A percentile compares a stretch with the other conserved stretches of the same genome.
phyloP scores from a whole-genome alignment of 2,329 filamentous ascomycete species.

The Pseudogymnoascus sp. region DNA sequence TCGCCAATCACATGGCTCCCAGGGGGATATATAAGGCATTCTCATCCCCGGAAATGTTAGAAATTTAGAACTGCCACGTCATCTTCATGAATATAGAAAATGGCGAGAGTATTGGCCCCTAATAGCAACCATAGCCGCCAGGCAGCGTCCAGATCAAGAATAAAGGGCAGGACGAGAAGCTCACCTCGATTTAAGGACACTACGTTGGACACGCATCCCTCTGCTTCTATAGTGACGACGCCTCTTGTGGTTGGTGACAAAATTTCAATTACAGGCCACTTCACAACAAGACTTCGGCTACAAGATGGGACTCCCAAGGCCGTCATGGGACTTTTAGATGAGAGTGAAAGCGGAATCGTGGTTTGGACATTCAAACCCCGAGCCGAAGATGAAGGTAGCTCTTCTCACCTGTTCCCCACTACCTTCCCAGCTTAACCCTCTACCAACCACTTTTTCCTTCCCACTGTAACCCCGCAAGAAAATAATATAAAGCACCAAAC shows the following conservation, averaged over 20 bases:
- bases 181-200: not conserved
- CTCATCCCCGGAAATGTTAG: not conserved
- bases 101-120: not conserved
- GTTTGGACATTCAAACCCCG: not conserved
- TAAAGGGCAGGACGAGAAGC: not conserved
- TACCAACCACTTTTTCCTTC: too few species aligned
- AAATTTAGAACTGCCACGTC: not conserved
- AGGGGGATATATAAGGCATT: too few species aligned
- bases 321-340: not conserved
- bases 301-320: not conserved
- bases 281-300: not conserved
- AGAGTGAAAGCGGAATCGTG: not conserved
- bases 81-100: not conserved
- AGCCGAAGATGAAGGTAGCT: not conserved
- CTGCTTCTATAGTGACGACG: not conserved
- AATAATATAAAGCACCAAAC: not conserved
- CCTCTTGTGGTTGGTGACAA: not conserved
- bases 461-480: not conserved
- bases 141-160: not conserved
- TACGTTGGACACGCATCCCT: not conserved
- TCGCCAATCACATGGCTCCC: too few species aligned
- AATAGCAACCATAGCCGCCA: not conserved
- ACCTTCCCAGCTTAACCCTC: too few species aligned
- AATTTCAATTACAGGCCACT: not conserved
- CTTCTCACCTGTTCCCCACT: too few species aligned